phyloP scores from a whole-genome alignment of 2,329 filamentous ascomycete genomes.

The Aquanectria penicillioides region DNA sequence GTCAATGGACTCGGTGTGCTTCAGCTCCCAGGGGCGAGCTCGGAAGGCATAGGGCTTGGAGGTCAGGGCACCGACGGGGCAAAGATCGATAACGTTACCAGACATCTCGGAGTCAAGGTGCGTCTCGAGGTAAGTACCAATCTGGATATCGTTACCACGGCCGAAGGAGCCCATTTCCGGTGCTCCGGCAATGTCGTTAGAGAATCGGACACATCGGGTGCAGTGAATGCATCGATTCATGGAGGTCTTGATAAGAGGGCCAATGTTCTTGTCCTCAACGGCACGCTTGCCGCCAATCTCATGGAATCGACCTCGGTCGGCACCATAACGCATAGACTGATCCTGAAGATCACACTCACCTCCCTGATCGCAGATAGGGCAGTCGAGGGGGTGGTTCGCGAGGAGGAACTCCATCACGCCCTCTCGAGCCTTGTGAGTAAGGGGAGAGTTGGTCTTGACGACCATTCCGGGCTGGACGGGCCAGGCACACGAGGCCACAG shows the following conservation, averaged over 20 bases:
- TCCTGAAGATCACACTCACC: slow-evolving; percentile 99
- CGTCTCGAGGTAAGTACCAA: slow-evolving; percentile 96
- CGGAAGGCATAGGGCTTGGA: slow-evolving; percentile 99
- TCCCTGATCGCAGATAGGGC: slow-evolving; percentile 98
- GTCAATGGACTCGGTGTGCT: slow-evolving; percentile 95
- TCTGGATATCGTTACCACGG: slow-evolving; percentile 96
- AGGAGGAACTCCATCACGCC: slow-evolving; percentile 99
- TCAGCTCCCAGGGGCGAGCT: slow-evolving; percentile 95
- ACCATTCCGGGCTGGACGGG: slow-evolving; percentile 99
- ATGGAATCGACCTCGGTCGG: slow-evolving; percentile 95
- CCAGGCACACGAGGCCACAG: slow-evolving; percentile 98
- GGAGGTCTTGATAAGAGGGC: slow-evolving; percentile 96
- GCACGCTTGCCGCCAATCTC: slow-evolving; percentile 95
- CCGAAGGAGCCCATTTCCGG: slow-evolving; percentile 94
- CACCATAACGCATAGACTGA: slow-evolving; percentile 98
- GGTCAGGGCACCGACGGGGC: slow-evolving; percentile 94
- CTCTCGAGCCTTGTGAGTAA: slow-evolving; percentile 97
- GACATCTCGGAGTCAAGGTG: slow-evolving; percentile 95
- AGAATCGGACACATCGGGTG: slow-evolving; percentile 96
- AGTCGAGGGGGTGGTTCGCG: slow-evolving; percentile 95
- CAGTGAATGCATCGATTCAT: slow-evolving; percentile 99
- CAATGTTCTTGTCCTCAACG: slow-evolving; percentile 99
- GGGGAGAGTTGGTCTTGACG: slow-evolving; percentile 96
- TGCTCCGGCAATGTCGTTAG: slow-evolving; percentile 95
- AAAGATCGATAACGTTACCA: slow-evolving; percentile 97